Conservation (phyloP, 805 yeast species). For the Torulaspora microellipsoides region DNA sequence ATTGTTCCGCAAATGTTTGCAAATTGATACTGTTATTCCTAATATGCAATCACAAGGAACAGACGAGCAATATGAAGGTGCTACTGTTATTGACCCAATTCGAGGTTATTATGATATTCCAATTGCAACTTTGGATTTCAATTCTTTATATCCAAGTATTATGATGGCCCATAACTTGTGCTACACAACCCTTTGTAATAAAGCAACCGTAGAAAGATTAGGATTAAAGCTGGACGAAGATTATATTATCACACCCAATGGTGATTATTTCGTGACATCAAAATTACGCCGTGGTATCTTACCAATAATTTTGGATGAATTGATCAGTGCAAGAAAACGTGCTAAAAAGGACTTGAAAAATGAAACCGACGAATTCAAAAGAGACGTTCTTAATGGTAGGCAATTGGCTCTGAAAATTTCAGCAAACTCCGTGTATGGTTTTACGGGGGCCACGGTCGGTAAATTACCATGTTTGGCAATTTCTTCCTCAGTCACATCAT, state of each 20-base stretch:
- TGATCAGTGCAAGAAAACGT: conserved; percentile 84
- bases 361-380: conserved; percentile 90
- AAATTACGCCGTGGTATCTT: conserved; percentile 73
- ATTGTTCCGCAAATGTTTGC: conserved; percentile 84
- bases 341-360: conserved; percentile 87
- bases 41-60: conserved; percentile 75
- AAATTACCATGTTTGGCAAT: conserved; percentile 94
- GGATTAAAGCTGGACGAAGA: conserved; percentile 65
- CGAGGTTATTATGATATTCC: conserved; percentile 97
- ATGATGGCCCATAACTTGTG: conserved; percentile 99
- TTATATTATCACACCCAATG: conserved; percentile 84
- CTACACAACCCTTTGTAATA: conserved; percentile 80
- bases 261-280: conserved; percentile 80
- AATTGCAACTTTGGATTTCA: conserved; percentile 95
- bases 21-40: conserved; percentile 84
- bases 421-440: conserved; percentile 98
- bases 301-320: conserved; percentile 87
- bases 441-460: conserved; percentile 98
- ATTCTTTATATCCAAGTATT: conserved; percentile 94
- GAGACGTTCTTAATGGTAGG: conserved; percentile 93
- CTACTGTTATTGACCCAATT: conserved; percentile 94
- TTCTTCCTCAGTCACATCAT: conserved; percentile 92
- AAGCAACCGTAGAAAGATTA: conserved; percentile 60
- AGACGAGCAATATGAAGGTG: conserved; percentile 97
- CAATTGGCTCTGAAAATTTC: conserved; percentile 94